Conservation (phyloP, 148 eudicot genomes). For the Spergularia bocconei region DNA sequence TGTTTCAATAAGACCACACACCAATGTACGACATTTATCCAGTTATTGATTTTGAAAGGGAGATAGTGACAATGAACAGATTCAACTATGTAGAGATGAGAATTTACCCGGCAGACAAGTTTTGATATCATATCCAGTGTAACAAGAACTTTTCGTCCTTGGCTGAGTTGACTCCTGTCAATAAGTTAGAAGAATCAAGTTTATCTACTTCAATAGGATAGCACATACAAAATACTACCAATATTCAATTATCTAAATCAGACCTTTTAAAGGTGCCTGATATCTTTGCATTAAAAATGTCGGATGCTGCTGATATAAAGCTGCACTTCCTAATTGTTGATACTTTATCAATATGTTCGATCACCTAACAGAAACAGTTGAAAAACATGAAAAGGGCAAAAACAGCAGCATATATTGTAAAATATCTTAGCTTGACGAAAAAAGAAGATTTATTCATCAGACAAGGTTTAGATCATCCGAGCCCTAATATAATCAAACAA, state of each 20-base stretch:
- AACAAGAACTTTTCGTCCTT: slow-evolving; percentile 83
- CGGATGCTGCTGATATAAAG: slow-evolving; percentile 78
- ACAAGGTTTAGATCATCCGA: neutral
- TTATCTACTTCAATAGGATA: slow-evolving; percentile 2
- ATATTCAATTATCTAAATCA: slow-evolving; percentile 22
- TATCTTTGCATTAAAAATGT: slow-evolving; percentile 79
- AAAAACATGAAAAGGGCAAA: neutral
- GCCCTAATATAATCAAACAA: neutral
- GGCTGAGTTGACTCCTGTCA: slow-evolving; percentile 80
- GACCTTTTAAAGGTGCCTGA: slow-evolving; percentile 96
- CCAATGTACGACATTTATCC: neutral
- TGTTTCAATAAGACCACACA: neutral
- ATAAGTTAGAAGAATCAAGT: slow-evolving; percentile 5
- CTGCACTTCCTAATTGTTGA: slow-evolving; percentile 63
- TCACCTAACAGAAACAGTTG: slow-evolving; percentile 40
- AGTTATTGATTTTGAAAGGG: neutral
- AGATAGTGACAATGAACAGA: neutral
- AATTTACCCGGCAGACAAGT: slow-evolving; percentile 75
- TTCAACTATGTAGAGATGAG: neutral
- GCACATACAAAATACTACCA: slow-evolving; percentile 4
- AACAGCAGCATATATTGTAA: slow-evolving; percentile 4
- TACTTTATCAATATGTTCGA: slow-evolving; percentile 81
- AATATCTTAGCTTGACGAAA: neutral
- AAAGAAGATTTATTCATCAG: neutral
- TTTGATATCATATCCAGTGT: slow-evolving; percentile 80